Conservation (phyloP, 371 early-diverging fungal genomes). For the Sporodiniella umbellata region DNA sequence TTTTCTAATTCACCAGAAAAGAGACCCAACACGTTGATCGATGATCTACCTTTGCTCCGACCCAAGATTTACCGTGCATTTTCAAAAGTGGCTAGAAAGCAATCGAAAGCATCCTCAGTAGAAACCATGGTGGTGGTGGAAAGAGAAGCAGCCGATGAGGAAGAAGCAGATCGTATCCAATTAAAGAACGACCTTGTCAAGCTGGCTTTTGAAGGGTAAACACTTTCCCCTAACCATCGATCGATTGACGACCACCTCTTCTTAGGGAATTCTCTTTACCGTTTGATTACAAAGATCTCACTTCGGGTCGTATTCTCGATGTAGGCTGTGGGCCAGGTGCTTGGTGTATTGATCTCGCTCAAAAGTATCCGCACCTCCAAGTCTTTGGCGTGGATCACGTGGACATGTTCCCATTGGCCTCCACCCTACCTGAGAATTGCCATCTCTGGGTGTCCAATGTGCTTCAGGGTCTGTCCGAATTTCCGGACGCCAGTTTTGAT, state of each 20-base stretch:
- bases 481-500: slow-evolving; percentile 25
- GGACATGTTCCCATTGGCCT: slow-evolving; percentile 28
- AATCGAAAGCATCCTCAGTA: background rate
- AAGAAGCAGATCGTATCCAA: slow-evolving; percentile 34
- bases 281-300: slow-evolving; percentile 19
- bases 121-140: background rate
- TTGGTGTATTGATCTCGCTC: slow-evolving; percentile 35
- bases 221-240: background rate
- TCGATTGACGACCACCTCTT: too few species aligned
- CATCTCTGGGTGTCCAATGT: slow-evolving; percentile 23
- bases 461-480: slow-evolving; percentile 17
- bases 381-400: slow-evolving; percentile 32
- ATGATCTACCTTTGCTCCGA: background rate
- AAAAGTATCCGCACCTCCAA: slow-evolving; percentile 21
- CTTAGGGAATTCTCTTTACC: slow-evolving; percentile 27
- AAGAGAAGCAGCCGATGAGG: slow-evolving; percentile 17
- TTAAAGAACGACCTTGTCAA: slow-evolving; percentile 34
- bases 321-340: slow-evolving; percentile 36
- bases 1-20: slow-evolving; percentile 4
- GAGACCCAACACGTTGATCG: slow-evolving; percentile 14
- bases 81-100: slow-evolving; percentile 15
- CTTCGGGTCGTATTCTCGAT: slow-evolving; percentile 17
- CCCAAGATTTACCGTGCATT: slow-evolving; percentile 15
- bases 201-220: slow-evolving; percentile 38
- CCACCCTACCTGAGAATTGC: slow-evolving; percentile 27